A percentile compares a stretch with the other conserved stretches of the same genome.
Evolutionary conservation across 257 asterid species (phyloP).

Genomic region (Sherardia arvensis): DNA sequence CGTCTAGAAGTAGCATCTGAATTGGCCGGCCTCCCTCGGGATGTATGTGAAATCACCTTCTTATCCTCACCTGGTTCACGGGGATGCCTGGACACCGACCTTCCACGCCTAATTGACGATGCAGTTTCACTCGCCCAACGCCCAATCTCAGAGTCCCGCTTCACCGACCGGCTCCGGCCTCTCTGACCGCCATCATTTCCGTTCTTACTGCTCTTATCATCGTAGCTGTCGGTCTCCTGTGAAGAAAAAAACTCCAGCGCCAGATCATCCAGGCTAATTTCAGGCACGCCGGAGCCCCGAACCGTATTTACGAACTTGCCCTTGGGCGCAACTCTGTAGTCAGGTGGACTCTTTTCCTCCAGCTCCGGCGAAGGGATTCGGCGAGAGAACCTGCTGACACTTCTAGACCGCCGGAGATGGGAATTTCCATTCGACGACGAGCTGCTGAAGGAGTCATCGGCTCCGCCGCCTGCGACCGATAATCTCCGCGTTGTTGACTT

Average conservation of each 20-base stretch:
- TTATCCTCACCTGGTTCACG: slow-evolving; percentile 25
- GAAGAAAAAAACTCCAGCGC: slow-evolving; percentile 60
- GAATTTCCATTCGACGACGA: slow-evolving; percentile 9
- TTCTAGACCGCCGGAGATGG: slow-evolving; percentile 36
- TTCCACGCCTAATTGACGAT: slow-evolving; percentile 66
- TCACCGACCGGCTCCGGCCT: slow-evolving; percentile 29
- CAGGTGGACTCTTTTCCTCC: slow-evolving; percentile 30
- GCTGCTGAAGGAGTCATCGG: slow-evolving; percentile 14
- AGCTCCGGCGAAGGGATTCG: slow-evolving; percentile 17
- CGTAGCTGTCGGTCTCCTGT: not conserved
- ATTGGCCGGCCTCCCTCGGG: slow-evolving; percentile 21
- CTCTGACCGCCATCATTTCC: slow-evolving; percentile 31
- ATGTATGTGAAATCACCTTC: slow-evolving; percentile 14
- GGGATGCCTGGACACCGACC: slow-evolving; percentile 57
- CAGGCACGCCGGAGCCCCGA: slow-evolving; percentile 67
- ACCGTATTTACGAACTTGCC: slow-evolving; percentile 72
- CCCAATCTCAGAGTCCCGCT: slow-evolving; percentile 44
- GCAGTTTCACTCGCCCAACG: slow-evolving; percentile 82
- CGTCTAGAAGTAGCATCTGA: slow-evolving; percentile 41
- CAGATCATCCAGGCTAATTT: slow-evolving; percentile 81
- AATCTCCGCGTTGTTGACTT: slow-evolving; percentile 59
- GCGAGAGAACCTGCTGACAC: slow-evolving; percentile 36
- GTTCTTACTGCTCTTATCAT: slow-evolving; percentile 4
- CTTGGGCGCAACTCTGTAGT: slow-evolving; percentile 32
- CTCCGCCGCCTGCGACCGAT: slow-evolving; percentile 27